These are phyloP conservation scores for Fusarium redolens DNA, from an alignment of 2,329 filamentous ascomycete genomes.

Conservation along the genomic window DNA sequence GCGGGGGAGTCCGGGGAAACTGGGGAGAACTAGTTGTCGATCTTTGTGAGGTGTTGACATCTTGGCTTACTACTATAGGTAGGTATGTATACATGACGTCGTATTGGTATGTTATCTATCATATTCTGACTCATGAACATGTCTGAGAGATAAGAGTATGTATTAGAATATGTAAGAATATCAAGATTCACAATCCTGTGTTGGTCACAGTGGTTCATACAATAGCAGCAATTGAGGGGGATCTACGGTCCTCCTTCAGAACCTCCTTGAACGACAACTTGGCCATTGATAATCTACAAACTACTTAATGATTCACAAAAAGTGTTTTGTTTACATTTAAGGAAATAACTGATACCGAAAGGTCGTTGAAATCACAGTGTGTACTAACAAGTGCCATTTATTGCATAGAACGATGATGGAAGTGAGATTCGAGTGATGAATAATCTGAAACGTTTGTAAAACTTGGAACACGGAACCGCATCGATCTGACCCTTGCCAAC, in stretches of 20 bases:
- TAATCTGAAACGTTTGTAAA: no score
- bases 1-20: not conserved
- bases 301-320: not conserved
- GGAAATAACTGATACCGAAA: not conserved
- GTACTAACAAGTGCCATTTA: fast-evolving
- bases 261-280: no score
- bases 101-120: not conserved
- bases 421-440: not conserved
- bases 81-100: not conserved
- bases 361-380: fast-evolving
- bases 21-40: no score
- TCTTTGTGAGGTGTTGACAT: no score
- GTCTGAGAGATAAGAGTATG: not conserved
- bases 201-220: not conserved
- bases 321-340: no score
- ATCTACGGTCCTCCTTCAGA: not conserved
- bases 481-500: not conserved
- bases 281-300: no score
- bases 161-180: not conserved
- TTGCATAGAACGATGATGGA: not conserved
- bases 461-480: not conserved
- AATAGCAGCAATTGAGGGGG: not conserved
- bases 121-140: not conserved
- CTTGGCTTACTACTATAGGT: not conserved
- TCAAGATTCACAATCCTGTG: not conserved